Percentiles rank a stretch among this genome's conserved stretches.
Evolutionary conservation across 129 eudicot genomes (phyloP).

Genomic region (Smallanthus sonchifolius): DNA sequence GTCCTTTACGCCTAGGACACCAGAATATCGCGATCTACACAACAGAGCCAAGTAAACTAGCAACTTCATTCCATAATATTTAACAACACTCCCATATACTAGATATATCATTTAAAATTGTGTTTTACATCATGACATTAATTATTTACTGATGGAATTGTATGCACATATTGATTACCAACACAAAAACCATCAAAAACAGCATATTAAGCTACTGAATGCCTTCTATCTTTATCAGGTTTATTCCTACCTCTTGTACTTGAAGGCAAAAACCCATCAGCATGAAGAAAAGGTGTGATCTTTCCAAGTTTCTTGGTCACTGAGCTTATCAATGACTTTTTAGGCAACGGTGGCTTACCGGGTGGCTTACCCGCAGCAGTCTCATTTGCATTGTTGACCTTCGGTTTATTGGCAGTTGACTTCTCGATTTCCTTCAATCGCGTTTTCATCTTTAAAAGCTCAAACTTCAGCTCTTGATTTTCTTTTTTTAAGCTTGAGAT

Average conservation of each 20-base stretch:
- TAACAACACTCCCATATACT: background rate
- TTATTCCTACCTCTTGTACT: conserved; percentile 51
- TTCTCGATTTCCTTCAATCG: conserved; percentile 58
- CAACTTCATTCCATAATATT: background rate
- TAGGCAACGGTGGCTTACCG: conserved; percentile 35
- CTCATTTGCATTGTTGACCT: conserved; percentile 33
- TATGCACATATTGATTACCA: background rate
- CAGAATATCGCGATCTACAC: background rate
- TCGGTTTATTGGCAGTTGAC: conserved; percentile 21
- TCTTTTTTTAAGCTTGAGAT: conserved; percentile 48
- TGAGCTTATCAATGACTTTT: conserved; percentile 63
- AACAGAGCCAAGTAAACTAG: background rate
- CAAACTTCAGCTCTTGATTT: conserved; percentile 83
- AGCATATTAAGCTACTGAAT: conserved; percentile 42
- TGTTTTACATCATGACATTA: background rate
- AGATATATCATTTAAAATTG: background rate
- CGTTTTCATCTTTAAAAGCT: conserved; percentile 71
- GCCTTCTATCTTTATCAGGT: conserved; percentile 66
- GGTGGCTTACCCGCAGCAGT: background rate
- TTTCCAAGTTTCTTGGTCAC: conserved; percentile 75
- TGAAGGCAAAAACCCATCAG: conserved; percentile 50
- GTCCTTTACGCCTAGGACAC: background rate
- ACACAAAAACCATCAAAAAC: background rate
- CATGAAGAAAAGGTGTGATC: conserved; percentile 39
- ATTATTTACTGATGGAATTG: background rate